Base-by-base conservation (phyloP, 805 yeast species). In the Priceomyces melissophilus region DNA sequence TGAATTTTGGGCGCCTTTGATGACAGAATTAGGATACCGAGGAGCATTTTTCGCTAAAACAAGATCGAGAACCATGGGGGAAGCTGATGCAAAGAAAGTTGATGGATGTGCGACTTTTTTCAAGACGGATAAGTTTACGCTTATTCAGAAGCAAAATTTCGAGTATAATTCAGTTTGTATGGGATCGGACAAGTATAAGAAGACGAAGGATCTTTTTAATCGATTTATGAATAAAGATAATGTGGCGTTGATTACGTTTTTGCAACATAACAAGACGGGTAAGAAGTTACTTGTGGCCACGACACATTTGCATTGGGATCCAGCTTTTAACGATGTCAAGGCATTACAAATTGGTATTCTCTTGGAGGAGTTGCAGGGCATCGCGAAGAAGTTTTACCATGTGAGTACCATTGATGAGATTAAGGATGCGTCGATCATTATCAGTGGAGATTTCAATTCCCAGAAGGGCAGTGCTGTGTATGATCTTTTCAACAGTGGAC, bases 221-320 rank as follows among this genome's bases (percentile, higher is more conserved):
- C 82, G 99, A 60, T 91, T 95, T 52, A 88, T 90, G 86, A 87
- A 88, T 60, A 89, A 90, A 62, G 99, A 93, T 65, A 88, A 93
- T 55, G 81, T 93, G 55, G 98, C 96, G 6, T 69, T 87, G 38
- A 78, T 88, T 37, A 69, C 85, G 11, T 77, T 82, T 41, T 75
- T 93, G 49, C 88, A 87, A 57, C 93, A 86, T 55, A 61, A 71
- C 27, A 76, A 75, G 40, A 78, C 90, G 4, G 88, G 90, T 12
- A 85, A 83, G 58, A 76, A 76, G 47, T 65, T 91, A 30, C 73
- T 87, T 50, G 71, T 88, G 29, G 89, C 86, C 3, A 91, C 89
- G 55, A 91, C 98, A 0, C 99, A 93, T 73, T 78, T 93, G 61
- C 97, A 91, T 62, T 93, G 99, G 98, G 97, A 93, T 69, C 99